Evolutionary conservation across 331 rosid genomes (phyloP), one percentile per base, ranked within the genome.

Genomic region (Arachis monticola): DNA sequence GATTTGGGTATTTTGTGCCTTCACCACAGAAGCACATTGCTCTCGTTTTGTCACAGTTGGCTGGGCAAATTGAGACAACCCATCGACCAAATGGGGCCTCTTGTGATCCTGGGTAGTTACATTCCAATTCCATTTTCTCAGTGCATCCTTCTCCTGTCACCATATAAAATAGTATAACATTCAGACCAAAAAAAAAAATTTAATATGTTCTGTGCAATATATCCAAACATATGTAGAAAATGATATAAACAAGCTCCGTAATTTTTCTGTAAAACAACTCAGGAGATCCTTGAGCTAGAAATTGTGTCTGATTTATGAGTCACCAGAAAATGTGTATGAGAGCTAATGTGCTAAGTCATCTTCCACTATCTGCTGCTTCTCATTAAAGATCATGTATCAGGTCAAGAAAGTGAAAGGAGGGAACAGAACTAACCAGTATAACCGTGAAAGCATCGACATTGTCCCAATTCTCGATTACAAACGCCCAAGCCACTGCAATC

Each of bases 21-120:
- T 91, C 97, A 60, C 98, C 98, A 60, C 97, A 93, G 86, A 93
- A 93, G 88, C 98, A 93, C 93, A 93, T 89, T 48, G 98, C 98
- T 77, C 82, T 86, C 57, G 88, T 89, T 70, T 85, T 87, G 91
- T 93, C 98, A 78, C 98, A 93, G 62, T 88, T 74, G 52, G 93
- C 87, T 1, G 98, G 80, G 79, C 98, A 93, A 70, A 89, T 93
- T 32, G 97, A 93, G 79, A 91, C 97, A 61, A 83, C 90, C 97
- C 96, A 86, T 78, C 74, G 83, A 75, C 97, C 96, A 64, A 83
- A 88, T 58, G 96, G 93, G 60, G 5, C 27, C 38, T 84, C 86
- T 59, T 85, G 81, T 50, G 90, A 64, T 68, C 82, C 83, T 45
- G 79, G 84, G 69, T 47, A 77, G 87, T 89, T 93, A 88, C 98